Evolutionary conservation across 1,139 yeast species (phyloP).

Genomic region (Yamadazyma oceani): DNA sequence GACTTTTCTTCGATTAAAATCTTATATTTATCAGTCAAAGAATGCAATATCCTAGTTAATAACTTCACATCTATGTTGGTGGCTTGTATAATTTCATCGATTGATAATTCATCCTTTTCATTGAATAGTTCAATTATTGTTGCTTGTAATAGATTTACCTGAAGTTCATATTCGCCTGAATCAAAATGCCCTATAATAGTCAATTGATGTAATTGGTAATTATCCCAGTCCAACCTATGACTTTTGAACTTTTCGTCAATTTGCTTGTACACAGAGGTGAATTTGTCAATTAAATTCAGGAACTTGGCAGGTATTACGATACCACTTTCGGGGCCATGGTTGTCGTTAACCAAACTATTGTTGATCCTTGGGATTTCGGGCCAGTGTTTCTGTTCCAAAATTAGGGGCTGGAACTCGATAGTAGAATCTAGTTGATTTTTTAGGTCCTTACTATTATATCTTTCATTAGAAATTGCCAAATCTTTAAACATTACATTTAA

Average conservation of each 20-base stretch:
- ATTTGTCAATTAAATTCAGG: constrained; percentile 15
- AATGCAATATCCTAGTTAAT: constrained; percentile 27
- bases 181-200: constrained; percentile 28
- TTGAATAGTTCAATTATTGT: constrained; percentile 32
- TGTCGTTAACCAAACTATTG: no score
- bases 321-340: constrained; percentile 14
- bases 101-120: constrained; percentile 17
- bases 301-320: constrained; percentile 20
- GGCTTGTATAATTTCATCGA: constrained; percentile 19
- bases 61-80: constrained; percentile 30
- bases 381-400: constrained; percentile 40
- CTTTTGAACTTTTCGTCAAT: constrained; percentile 19
- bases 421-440: constrained; percentile 3
- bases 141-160: constrained; percentile 41
- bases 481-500: constrained; percentile 38
- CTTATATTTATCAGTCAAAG: constrained; percentile 33
- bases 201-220: constrained; percentile 36
- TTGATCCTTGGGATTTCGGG: constrained; percentile 38
- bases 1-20: constrained; percentile 19
- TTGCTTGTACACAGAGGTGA: constrained; percentile 18
- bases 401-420: constrained; percentile 32
- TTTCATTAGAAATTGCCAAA: constrained; percentile 21
- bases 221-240: constrained; percentile 32
- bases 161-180: constrained; percentile 33
- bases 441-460: constrained; percentile 15